Percentiles rank a stretch among this genome's conserved stretches.
phyloP scores from a whole-genome alignment of 2,329 filamentous ascomycete species.

The Cordyceps pruinosa region DNA sequence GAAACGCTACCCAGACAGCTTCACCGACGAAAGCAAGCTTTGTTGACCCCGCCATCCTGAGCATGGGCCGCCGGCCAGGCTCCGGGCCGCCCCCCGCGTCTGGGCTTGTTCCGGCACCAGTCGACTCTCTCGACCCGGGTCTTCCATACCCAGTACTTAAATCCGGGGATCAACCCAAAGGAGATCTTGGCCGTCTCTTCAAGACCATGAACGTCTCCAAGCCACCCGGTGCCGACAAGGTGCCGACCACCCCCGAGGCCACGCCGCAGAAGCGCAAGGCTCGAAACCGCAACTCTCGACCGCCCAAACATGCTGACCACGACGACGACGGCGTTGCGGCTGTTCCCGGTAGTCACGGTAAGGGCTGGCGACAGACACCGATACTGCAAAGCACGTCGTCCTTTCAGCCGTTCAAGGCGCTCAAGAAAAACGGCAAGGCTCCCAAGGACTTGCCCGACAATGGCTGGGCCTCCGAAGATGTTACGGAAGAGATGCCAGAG shows the following conservation, averaged over 20 bases:
- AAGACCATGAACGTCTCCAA: slow-evolving; percentile 20
- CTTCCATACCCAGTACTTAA: background rate
- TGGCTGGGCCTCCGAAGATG: slow-evolving; percentile 93
- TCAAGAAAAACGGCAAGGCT: slow-evolving; percentile 50
- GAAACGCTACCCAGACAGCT: slow-evolving; percentile 20
- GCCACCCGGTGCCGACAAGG: slow-evolving; percentile 16
- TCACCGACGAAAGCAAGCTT: slow-evolving; percentile 47
- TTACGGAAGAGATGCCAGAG: slow-evolving; percentile 88
- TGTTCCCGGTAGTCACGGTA: slow-evolving; percentile 31
- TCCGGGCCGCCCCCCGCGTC: slow-evolving; percentile 20
- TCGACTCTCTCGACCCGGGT: slow-evolving; percentile 19
- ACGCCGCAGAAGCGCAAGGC: slow-evolving; percentile 27
- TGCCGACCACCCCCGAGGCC: slow-evolving; percentile 17
- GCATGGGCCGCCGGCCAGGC: slow-evolving; percentile 45
- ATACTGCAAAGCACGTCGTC: slow-evolving; percentile 53
- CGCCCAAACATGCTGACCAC: slow-evolving; percentile 22
- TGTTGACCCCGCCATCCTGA: slow-evolving; percentile 77
- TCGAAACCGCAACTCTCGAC: slow-evolving; percentile 26
- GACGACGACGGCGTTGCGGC: slow-evolving; percentile 21
- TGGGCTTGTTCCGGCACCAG: slow-evolving; percentile 23
- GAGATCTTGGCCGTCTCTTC: slow-evolving; percentile 8
- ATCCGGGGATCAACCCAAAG: background rate
- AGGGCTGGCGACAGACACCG: slow-evolving; percentile 54
- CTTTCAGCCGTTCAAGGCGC: slow-evolving; percentile 54
- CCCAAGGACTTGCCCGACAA: slow-evolving; percentile 50